These are phyloP conservation scores for Pistacia atlantica DNA, from an alignment of 345 rosid genomes.

Conservation along the genomic window DNA sequence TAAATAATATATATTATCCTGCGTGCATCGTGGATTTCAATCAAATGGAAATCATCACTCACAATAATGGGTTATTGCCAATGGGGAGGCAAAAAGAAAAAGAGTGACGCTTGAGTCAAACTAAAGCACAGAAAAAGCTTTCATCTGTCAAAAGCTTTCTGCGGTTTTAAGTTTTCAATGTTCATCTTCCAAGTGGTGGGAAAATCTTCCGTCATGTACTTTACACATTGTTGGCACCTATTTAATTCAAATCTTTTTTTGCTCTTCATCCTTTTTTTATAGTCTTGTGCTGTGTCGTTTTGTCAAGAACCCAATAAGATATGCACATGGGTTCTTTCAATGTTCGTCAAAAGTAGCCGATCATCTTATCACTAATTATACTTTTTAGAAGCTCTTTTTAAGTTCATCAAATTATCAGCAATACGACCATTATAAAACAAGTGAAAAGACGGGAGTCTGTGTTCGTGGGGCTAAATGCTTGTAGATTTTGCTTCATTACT, in stretches of 20 bases:
- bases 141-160: neutral
- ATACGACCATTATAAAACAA: neutral
- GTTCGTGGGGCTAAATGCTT: too few species aligned
- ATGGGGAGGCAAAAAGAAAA: neutral
- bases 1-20: too few species aligned
- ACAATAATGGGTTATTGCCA: neutral
- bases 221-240: conserved; percentile 5
- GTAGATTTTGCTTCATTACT: neutral
- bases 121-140: neutral
- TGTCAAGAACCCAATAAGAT: neutral
- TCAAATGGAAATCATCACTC: conserved; percentile 7
- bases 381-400: too few species aligned
- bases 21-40: neutral
- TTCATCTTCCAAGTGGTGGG: neutral
- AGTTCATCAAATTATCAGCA: too few species aligned
- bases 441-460: neutral
- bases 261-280: neutral
- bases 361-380: conserved; percentile 10
- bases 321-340: conserved; percentile 6
- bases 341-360: neutral
- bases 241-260: conserved; percentile 17
- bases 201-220: neutral
- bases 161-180: neutral
- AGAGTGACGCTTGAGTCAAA: neutral
- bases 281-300: neutral